Evolutionary conservation across 805 yeast species (phyloP).

Genomic region (Candida germanica): DNA sequence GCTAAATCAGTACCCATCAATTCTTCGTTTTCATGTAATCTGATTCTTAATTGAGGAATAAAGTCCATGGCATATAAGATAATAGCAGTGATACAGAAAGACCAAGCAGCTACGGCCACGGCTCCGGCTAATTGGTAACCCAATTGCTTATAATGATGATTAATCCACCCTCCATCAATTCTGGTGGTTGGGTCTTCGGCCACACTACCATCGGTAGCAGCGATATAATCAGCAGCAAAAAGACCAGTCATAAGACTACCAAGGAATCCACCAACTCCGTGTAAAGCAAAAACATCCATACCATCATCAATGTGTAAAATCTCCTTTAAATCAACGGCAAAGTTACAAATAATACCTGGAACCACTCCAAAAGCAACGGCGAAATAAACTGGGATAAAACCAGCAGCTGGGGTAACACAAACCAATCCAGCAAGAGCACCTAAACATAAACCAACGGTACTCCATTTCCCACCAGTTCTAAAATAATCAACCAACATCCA

Average conservation of each 20-base stretch:
- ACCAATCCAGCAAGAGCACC: constrained; percentile 94
- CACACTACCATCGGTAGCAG: constrained; percentile 72
- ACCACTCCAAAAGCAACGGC: constrained; percentile 81
- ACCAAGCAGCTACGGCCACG: constrained; percentile 68
- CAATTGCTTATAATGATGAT: constrained; percentile 77
- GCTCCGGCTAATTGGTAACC: constrained; percentile 87
- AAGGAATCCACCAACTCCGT: constrained; percentile 88
- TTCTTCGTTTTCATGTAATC: constrained; percentile 86
- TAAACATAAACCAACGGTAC: constrained; percentile 89
- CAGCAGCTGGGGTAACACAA: constrained; percentile 96
- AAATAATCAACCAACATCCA: constrained; percentile 92
- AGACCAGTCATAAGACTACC: constrained; percentile 87
- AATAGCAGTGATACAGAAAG: constrained; percentile 68
- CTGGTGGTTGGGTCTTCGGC: constrained; percentile 21
- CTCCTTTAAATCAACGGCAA: constrained; percentile 78
- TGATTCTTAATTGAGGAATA: constrained; percentile 72
- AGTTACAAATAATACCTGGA: constrained; percentile 75
- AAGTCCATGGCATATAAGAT: constrained; percentile 65
- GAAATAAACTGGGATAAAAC: constrained; percentile 89
- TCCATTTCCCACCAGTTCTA: constrained; percentile 85
- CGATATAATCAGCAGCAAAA: constrained; percentile 88
- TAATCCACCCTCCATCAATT: constrained; percentile 84
- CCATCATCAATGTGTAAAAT: constrained; percentile 84
- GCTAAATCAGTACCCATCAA: constrained; percentile 83
- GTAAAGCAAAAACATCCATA: constrained; percentile 89